Evolutionary conservation across 805 yeast species (phyloP).

Genomic region (Sungouiozyma intestinalis): DNA sequence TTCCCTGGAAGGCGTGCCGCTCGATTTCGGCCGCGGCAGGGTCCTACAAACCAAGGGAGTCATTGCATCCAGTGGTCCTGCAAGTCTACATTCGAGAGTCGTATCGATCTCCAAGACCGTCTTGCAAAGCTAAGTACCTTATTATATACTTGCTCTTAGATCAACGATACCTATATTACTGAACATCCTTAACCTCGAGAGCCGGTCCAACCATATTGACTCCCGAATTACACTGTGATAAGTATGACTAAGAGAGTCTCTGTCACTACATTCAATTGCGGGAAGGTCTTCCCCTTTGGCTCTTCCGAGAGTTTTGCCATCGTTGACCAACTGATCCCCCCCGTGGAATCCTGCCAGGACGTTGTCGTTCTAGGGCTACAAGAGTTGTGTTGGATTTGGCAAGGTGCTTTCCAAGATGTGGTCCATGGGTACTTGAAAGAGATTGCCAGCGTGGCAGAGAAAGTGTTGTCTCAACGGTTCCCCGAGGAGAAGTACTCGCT

Average conservation of each 20-base stretch:
- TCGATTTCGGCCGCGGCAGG: constrained; percentile 83
- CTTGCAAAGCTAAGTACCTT: constrained; percentile 15
- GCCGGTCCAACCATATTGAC: no score
- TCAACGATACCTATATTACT: no score
- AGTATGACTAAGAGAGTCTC: constrained; percentile 8
- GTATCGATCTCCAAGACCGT: constrained; percentile 19
- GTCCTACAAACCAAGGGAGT: constrained; percentile 76
- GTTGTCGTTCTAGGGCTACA: constrained; percentile 56
- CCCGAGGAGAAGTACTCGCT: constrained; percentile 31
- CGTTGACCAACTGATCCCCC: constrained; percentile 24
- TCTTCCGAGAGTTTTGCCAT: constrained; percentile 27
- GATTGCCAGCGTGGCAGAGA: constrained; percentile 29
- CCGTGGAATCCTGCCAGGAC: constrained; percentile 26
- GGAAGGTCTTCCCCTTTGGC: constrained; percentile 34
- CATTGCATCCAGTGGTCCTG: constrained; percentile 56
- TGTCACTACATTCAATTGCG: constrained; percentile 45
- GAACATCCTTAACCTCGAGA: no score
- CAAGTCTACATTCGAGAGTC: constrained; percentile 16
- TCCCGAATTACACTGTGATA: no score
- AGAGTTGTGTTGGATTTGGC: constrained; percentile 48
- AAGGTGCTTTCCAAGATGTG: constrained; percentile 35
- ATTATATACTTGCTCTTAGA: neutral
- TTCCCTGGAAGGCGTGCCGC: constrained; percentile 50
- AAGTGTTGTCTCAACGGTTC: constrained; percentile 30
- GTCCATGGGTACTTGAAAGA: constrained; percentile 32